Conservation (phyloP, 2,329 filamentous ascomycete genomes). For the Diaporthe longicolla region DNA sequence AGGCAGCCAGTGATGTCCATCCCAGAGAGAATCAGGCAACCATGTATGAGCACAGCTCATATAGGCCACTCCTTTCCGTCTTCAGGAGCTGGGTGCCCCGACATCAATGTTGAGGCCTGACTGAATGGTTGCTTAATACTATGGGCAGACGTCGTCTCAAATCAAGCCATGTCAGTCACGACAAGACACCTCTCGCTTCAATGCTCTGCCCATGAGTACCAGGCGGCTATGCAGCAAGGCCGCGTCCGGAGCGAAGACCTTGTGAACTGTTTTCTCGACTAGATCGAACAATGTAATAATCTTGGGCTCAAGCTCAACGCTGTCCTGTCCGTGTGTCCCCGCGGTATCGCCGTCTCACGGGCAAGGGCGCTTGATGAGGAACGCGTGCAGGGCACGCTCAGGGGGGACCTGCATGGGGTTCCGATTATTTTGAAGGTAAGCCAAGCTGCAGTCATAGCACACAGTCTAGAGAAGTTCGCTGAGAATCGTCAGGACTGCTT, state of each 20-base stretch:
- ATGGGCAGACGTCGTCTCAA: not conserved
- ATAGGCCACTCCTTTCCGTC: not conserved
- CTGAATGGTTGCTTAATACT: not conserved
- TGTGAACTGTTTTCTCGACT: constrained; percentile 43
- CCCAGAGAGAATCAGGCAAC: not conserved
- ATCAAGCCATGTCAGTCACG: not conserved
- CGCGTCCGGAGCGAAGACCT: constrained; percentile 45
- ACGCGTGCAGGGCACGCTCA: constrained; percentile 51
- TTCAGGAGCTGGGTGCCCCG: not conserved
- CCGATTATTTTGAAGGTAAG: constrained; percentile 55
- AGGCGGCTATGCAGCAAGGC: constrained; percentile 34
- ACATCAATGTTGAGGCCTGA: no score
- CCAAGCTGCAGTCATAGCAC: not conserved
- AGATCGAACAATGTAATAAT: constrained; percentile 47
- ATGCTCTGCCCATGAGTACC: constrained; percentile 37
- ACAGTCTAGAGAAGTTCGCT: not conserved
- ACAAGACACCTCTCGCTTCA: constrained; percentile 21
- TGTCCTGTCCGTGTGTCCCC: constrained; percentile 55
- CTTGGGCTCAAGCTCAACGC: constrained; percentile 47
- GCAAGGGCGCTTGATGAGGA: constrained; percentile 57
- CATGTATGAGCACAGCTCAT: not conserved
- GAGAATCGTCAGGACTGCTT: constrained; percentile 51
- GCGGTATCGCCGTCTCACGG: constrained; percentile 52
- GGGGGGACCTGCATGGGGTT: constrained; percentile 58
- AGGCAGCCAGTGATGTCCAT: not conserved